These are phyloP conservation scores for Pseudogymnoascus sp. DNA, from an alignment of 2,329 filamentous ascomycete species.

Conservation along the genomic window DNA sequence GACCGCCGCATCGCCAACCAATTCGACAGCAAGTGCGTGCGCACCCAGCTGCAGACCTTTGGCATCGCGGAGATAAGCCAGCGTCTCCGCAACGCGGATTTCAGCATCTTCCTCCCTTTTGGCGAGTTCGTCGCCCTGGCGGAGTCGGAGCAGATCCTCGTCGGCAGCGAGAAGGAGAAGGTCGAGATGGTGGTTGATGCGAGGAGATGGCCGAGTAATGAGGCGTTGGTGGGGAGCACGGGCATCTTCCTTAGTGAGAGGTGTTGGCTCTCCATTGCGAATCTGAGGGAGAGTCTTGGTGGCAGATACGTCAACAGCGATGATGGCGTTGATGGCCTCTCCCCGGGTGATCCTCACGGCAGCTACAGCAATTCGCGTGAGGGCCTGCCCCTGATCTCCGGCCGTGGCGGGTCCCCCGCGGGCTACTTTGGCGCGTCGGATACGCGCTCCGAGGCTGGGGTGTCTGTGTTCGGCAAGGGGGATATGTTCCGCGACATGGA, in stretches of 20 bases:
- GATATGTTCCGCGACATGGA: slow-evolving; percentile 99
- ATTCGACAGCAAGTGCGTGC: slow-evolving; percentile 97
- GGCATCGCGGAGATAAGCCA: slow-evolving; percentile 97
- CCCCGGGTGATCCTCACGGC: slow-evolving; percentile 43
- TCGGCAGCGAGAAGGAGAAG: slow-evolving; percentile 89
- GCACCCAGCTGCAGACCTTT: slow-evolving; percentile 88
- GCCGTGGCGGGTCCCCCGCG: slow-evolving; percentile 49
- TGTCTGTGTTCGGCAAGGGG: slow-evolving; percentile 80
- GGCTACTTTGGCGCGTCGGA: slow-evolving; percentile 72
- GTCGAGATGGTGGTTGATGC: slow-evolving; percentile 86
- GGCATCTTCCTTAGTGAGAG: slow-evolving; percentile 93
- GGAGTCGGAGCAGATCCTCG: slow-evolving; percentile 74
- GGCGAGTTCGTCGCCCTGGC: slow-evolving; percentile 88
- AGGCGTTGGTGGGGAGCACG: slow-evolving; percentile 83
- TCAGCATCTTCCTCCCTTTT: slow-evolving; percentile 91
- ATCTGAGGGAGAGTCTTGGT: slow-evolving; percentile 56
- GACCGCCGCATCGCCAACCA: slow-evolving; percentile 96
- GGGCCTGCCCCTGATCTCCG: slow-evolving; percentile 42
- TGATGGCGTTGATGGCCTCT: slow-evolving; percentile 54
- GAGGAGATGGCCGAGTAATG: slow-evolving; percentile 85
- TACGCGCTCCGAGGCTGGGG: slow-evolving; percentile 81
- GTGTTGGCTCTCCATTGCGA: slow-evolving; percentile 87
- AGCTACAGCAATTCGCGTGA: slow-evolving; percentile 58
- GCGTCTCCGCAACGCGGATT: slow-evolving; percentile 84
- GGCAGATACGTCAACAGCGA: slow-evolving; percentile 49